Percentiles rank a stretch among this genome's conserved stretches.
phyloP scores from a whole-genome alignment of 208 protist genomes.

The Acanthamoeba pearcei region DNA sequence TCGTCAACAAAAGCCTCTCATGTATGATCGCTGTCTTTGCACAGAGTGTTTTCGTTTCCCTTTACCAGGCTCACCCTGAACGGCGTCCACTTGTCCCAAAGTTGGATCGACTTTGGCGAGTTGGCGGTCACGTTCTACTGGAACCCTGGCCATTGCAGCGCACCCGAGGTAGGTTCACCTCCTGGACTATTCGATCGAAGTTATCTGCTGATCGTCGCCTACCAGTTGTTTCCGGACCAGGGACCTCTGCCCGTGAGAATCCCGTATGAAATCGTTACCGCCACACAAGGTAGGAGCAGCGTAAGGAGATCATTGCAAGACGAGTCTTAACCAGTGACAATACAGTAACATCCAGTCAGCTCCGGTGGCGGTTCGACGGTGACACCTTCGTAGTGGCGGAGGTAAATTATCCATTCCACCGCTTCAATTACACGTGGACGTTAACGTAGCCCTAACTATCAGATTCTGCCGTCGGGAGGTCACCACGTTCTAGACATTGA shows the following conservation, averaged over 20 bases:
- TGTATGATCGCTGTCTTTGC: not conserved
- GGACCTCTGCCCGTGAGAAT: not conserved
- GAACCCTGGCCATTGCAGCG: not conserved
- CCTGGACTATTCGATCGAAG: not conserved
- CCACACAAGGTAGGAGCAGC: not conserved
- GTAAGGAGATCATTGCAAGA: not conserved
- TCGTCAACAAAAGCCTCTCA: not conserved
- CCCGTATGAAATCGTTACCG: not conserved
- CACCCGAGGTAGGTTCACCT: not conserved
- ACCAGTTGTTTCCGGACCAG: constrained; percentile 14
- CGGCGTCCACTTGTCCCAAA: not conserved
- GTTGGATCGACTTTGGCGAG: constrained; percentile 29
- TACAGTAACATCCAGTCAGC: not conserved
- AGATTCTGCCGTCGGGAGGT: not conserved
- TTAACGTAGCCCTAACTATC: not conserved
- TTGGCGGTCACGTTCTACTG: not conserved
- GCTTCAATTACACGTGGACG: not conserved
- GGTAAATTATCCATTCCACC: not conserved
- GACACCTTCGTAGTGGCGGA: not conserved
- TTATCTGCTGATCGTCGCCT: not conserved
- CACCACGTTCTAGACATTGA: not conserved
- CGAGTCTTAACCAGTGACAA: not conserved
- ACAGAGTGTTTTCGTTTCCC: constrained; percentile 19
- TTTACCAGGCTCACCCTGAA: not conserved
- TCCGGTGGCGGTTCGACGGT: not conserved